Percentiles rank a stretch among this genome's conserved stretches.
phyloP scores from a whole-genome alignment of 768 basidiomycete species.

The Suillus sp. region DNA sequence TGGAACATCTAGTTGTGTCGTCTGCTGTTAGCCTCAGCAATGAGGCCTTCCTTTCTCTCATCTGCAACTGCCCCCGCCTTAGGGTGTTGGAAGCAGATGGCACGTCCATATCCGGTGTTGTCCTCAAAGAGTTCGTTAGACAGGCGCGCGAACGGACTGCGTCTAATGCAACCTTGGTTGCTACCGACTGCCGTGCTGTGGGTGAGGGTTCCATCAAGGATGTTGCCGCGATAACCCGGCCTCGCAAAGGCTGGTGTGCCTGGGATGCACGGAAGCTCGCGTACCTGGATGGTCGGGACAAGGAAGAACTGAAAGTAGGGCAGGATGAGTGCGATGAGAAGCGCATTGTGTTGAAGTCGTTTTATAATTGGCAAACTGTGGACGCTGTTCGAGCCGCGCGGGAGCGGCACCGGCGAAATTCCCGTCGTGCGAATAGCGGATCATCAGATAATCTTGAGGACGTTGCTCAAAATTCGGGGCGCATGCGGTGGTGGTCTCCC shows the following conservation, averaged over 20 bases:
- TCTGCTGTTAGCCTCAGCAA: conserved; percentile 65
- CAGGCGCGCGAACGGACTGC: conserved; percentile 49
- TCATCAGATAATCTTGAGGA: conserved; percentile 33
- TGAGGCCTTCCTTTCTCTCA: conserved; percentile 62
- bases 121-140: conserved; percentile 69
- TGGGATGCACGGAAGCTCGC: conserved; percentile 69
- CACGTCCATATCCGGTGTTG: conserved; percentile 64
- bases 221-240: conserved; percentile 56
- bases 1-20: conserved; percentile 76
- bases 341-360: conserved; percentile 79
- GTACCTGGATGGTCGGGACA: conserved; percentile 72
- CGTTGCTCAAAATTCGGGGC: conserved; percentile 25
- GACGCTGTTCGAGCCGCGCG: conserved; percentile 69
- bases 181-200: conserved; percentile 75
- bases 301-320: conserved; percentile 63
- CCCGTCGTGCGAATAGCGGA: conserved; percentile 46
- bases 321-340: conserved; percentile 81
- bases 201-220: conserved; percentile 66
- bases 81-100: conserved; percentile 76
- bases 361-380: conserved; percentile 85
- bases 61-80: conserved; percentile 63
- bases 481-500: conserved; percentile 41
- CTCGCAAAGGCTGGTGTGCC: conserved; percentile 73
- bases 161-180: conserved; percentile 58
- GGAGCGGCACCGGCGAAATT: conserved; percentile 64